phyloP scores from a whole-genome alignment of 139 green algal genomes.

The Tetraselmis chui region DNA sequence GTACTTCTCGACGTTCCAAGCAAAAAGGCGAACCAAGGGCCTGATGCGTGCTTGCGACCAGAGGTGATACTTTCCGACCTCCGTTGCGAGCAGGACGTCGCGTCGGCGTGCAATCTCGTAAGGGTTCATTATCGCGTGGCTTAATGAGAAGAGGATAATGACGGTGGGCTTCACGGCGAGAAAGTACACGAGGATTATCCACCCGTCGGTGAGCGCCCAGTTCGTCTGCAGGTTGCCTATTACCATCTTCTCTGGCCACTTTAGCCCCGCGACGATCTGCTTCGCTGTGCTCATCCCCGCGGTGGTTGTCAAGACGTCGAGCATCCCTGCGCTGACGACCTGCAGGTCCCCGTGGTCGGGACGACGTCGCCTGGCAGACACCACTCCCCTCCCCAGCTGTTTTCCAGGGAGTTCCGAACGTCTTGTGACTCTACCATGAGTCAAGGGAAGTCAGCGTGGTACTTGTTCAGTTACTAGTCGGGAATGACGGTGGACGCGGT shows the following conservation, averaged over 20 bases:
- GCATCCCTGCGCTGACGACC: too few relatives aligned
- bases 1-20: neutral
- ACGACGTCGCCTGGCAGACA: too few relatives aligned
- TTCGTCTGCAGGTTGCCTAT: neutral
- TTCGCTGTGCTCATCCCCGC: too few relatives aligned
- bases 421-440: too few relatives aligned
- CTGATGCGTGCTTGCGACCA: neutral
- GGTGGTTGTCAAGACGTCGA: too few relatives aligned
- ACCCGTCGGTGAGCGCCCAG: neutral
- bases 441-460: too few relatives aligned
- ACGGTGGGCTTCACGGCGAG: neutral
- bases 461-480: too few relatives aligned
- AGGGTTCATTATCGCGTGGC: neutral
- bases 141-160: neutral
- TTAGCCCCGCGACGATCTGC: neutral
- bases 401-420: too few relatives aligned
- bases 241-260: neutral
- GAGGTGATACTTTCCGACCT: neutral
- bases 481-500: too few relatives aligned
- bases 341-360: too few relatives aligned
- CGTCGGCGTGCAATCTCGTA: neutral
- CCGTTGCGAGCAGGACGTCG: neutral
- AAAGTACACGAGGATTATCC: neutral
- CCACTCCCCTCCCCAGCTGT: too few relatives aligned
- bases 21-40: neutral